Conservation (phyloP, 441 rosid species). For the Populus hybrid region DNA sequence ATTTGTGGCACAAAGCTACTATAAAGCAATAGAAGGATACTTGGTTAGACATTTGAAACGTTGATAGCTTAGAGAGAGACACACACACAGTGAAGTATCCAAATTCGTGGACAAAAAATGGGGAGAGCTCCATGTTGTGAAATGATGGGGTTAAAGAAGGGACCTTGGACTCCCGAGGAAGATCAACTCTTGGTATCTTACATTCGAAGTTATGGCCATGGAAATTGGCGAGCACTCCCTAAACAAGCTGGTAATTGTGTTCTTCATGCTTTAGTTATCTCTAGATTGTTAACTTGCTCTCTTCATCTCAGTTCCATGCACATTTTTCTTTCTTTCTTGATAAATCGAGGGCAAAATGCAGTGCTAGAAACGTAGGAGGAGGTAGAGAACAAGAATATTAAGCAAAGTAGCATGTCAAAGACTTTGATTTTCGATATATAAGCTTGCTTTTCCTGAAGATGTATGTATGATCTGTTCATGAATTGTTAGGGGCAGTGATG, state of each 20-base stretch:
- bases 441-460: background rate
- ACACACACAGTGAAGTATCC: background rate
- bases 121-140: slow-evolving; percentile 46
- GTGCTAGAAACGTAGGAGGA: background rate
- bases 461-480: background rate
- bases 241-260: slow-evolving; percentile 39
- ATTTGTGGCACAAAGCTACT: background rate
- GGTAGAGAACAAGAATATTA: background rate
- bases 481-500: background rate
- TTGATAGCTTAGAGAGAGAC: background rate
- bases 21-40: background rate
- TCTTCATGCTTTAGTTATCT: no score
- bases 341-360: background rate
- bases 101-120: slow-evolving; percentile 8
- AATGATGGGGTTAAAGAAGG: slow-evolving; percentile 54
- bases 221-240: slow-evolving; percentile 54
- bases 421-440: background rate
- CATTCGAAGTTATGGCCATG: slow-evolving; percentile 32
- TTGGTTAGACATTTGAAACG: background rate
- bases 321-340: background rate
- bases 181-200: slow-evolving; percentile 32
- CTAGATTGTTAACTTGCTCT: background rate
- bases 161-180: slow-evolving; percentile 52
- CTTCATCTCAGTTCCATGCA: background rate
- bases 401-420: background rate